Base-by-base conservation (phyloP, 257 asterid genomes). In the Penstemon newberryi region DNA sequence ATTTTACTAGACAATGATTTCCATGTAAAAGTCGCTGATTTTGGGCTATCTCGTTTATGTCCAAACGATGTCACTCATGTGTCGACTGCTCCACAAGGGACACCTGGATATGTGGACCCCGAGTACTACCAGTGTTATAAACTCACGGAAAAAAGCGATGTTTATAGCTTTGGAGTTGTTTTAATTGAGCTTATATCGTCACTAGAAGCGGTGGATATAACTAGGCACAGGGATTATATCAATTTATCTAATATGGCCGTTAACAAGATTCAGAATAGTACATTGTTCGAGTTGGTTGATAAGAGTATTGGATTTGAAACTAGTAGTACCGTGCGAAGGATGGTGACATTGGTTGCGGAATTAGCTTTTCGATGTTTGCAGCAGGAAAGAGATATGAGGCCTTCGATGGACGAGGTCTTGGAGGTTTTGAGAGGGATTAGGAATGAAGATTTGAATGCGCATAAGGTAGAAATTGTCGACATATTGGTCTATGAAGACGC, bases 71-170 rank as follows among this genome's bases (percentile, higher is more conserved):
- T 66, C 42, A 84, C 87, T 0, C 90, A 84, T 37, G 75, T 84
- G 42, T 84, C 90, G 51, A 84, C 90, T 5, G 87, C 87, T 46
- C 90, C 90, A 42, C 90, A 84, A 66, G 90, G 90, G 18, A 82
- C 87, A 37, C 90, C 87, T 0, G 87, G 87, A 62, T 84, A 82
- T 47, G 87, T 82, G 0, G 87, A 84, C 67, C 89, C 89, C 0
- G 85, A 81, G 75, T 84, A 84, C 51, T 84, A 84, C 44, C 72
- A 82, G 13, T 82, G 77, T 61, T 84, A 84, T 67, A 83, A 80
- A 15, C 83, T 84, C 38, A 84, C 89, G 0, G 79, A 79, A 55
- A 81, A 54, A 46, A 84, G 89, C 18, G 87, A 81, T 25, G 89
- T 84, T 3, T 84, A 72, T 60, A 84, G 89, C 64, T 84, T 84